Evolutionary conservation across 1,284 basidiomycete genomes (phyloP).

Genomic region (Veloporphyrellus conicus): DNA sequence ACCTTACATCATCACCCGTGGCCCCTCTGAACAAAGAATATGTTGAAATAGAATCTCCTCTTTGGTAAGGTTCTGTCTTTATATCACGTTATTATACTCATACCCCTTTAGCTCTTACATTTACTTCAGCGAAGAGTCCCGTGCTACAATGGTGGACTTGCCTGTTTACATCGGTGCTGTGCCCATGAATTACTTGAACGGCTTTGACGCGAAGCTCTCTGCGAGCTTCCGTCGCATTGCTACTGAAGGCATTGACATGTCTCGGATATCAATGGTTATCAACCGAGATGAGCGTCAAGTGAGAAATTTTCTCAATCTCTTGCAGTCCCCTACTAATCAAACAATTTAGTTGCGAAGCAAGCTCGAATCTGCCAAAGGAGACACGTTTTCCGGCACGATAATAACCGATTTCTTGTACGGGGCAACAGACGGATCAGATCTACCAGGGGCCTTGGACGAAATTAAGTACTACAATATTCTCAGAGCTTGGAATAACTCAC

Average conservation of each 20-base stretch:
- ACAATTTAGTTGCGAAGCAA: constrained; percentile 61
- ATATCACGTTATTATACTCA: constrained; percentile 21
- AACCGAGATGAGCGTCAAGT: constrained; percentile 86
- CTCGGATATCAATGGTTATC: constrained; percentile 85
- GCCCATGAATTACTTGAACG: constrained; percentile 73
- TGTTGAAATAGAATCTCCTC: constrained; percentile 86
- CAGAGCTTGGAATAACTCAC: constrained; percentile 65
- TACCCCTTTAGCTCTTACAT: constrained; percentile 64
- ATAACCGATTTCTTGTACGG: constrained; percentile 92
- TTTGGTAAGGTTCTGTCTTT: constrained; percentile 51
- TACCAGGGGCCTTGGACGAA: constrained; percentile 74
- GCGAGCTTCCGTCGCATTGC: constrained; percentile 71
- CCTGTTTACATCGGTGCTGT: constrained; percentile 82
- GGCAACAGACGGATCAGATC: constrained; percentile 75
- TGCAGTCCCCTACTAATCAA: constrained; percentile 2
- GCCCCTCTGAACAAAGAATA: constrained; percentile 92
- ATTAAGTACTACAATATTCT: constrained; percentile 69
- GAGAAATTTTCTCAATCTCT: constrained; percentile 10
- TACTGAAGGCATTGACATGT: constrained; percentile 84
- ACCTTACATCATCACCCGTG: constrained; percentile 86
- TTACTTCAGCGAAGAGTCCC: constrained; percentile 75
- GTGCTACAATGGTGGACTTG: constrained; percentile 73
- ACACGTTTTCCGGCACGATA: constrained; percentile 66
- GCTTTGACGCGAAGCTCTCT: constrained; percentile 69
- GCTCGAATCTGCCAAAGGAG: constrained; percentile 73